phyloP scores from a whole-genome alignment of 202 grass and related monocot species.

The Schoenoplectus triqueter region DNA sequence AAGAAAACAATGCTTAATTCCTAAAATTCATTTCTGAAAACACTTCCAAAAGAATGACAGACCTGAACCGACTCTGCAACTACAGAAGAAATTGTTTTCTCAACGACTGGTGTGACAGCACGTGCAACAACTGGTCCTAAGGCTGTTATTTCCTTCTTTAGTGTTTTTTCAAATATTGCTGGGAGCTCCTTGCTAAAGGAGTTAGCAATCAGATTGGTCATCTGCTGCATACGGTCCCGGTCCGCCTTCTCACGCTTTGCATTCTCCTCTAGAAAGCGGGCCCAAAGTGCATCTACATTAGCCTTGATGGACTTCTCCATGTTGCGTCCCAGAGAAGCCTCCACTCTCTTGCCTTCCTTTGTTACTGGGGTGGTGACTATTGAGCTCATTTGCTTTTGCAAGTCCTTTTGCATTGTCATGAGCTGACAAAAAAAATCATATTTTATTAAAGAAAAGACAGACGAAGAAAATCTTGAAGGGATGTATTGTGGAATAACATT shows the following conservation, averaged over 20 bases:
- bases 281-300: conserved; percentile 84
- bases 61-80: conserved; percentile 89
- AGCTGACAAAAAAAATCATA: conserved; percentile 48
- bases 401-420: conserved; percentile 63
- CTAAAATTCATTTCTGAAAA: conserved; percentile 14
- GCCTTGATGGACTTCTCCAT: conserved; percentile 90
- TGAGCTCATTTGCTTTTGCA: conserved; percentile 81
- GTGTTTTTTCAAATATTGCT: conserved; percentile 62
- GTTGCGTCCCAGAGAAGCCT: conserved; percentile 65
- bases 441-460: neutral
- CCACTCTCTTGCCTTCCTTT: conserved; percentile 89
- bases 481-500: neutral
- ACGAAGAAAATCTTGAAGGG: neutral
- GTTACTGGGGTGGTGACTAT: conserved; percentile 64
- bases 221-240: conserved; percentile 75
- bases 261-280: conserved; percentile 86
- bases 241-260: conserved; percentile 76
- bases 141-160: conserved; percentile 87
- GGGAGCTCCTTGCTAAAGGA: conserved; percentile 80
- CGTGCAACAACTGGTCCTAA: conserved; percentile 69
- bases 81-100: conserved; percentile 73
- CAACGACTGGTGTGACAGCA: conserved; percentile 64
- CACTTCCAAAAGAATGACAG: conserved; percentile 33
- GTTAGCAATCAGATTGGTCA: conserved; percentile 64
- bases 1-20: neutral